Percentiles rank a stretch among this genome's conserved stretches.
Conservation (phyloP, 371 early-diverging fungal genomes). For the Parasitella parasitica region DNA sequence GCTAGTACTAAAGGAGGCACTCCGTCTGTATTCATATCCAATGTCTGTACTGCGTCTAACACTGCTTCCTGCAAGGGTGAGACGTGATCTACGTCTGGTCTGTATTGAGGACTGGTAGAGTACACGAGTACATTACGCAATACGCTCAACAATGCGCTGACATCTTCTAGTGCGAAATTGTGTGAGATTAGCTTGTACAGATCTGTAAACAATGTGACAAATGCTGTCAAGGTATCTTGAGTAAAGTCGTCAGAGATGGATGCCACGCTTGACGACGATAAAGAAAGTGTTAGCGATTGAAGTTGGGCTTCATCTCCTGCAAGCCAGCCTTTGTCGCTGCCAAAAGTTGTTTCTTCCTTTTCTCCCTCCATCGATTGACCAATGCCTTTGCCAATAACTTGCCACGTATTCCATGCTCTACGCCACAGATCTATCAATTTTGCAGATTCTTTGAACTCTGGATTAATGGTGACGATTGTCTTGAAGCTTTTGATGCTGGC, state of each 20-base stretch:
- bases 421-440: constrained; percentile 58
- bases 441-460: constrained; percentile 37
- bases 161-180: constrained; percentile 55
- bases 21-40: constrained; percentile 45
- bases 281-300: constrained; percentile 35
- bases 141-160: constrained; percentile 54
- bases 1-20: constrained; percentile 46
- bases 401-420: constrained; percentile 79
- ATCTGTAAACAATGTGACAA: constrained; percentile 63
- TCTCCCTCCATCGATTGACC: constrained; percentile 11
- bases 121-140: constrained; percentile 58
- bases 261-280: constrained; percentile 35
- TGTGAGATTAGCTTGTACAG: constrained; percentile 58
- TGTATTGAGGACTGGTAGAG: constrained; percentile 54
- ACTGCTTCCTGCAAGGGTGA: constrained; percentile 63
- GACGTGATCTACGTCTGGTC: constrained; percentile 54
- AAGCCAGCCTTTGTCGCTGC: neutral
- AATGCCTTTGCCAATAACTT: constrained; percentile 69
- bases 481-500: constrained; percentile 74
- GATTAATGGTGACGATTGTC: constrained; percentile 48
- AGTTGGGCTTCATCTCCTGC: constrained; percentile 23
- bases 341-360: neutral
- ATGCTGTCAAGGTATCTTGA: constrained; percentile 77
- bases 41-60: constrained; percentile 43
- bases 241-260: constrained; percentile 58